A percentile compares a stretch with the other conserved stretches of the same genome.
Conservation (phyloP, 371 early-diverging fungal genomes). For the Rhizopus delemar region DNA sequence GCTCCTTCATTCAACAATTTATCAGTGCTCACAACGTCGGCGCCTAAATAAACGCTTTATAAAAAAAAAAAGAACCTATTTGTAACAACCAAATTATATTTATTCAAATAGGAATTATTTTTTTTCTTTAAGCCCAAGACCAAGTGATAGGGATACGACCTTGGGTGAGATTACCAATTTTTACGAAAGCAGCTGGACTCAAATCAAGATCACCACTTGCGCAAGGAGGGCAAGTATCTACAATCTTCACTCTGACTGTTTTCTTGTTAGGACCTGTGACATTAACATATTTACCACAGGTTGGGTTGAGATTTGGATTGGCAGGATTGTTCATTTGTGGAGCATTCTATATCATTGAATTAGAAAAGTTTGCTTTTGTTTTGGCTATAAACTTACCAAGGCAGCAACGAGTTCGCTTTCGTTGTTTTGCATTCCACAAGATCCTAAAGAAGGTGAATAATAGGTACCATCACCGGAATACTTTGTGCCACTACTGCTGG, state of each 20-base stretch:
- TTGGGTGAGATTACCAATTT: constrained; percentile 41
- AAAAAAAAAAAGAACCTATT: too few relatives aligned
- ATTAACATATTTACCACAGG: constrained; percentile 34
- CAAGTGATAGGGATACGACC: constrained; percentile 55
- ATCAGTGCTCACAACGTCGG: background rate
- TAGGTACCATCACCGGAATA: constrained; percentile 45
- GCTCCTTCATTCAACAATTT: too few relatives aligned
- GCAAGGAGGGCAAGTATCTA: constrained; percentile 45
- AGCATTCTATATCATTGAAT: constrained; percentile 32
- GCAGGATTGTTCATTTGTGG: constrained; percentile 35
- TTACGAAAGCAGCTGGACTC: constrained; percentile 51
- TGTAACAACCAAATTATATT: background rate
- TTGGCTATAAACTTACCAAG: constrained; percentile 25
- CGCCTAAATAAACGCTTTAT: background rate
- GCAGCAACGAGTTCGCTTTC: constrained; percentile 42
- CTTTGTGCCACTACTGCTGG: background rate
- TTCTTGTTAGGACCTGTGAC: constrained; percentile 43
- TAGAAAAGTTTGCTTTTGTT: background rate
- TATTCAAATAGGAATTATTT: background rate
- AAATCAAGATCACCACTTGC: constrained; percentile 44
- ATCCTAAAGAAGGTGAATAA: constrained; percentile 35
- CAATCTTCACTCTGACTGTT: constrained; percentile 37
- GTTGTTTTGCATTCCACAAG: constrained; percentile 30
- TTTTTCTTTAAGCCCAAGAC: constrained; percentile 34
- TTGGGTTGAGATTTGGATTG: constrained; percentile 45